Evolutionary conservation across 257 asterid species (phyloP).

Genomic region (Solanum pennellii): DNA sequence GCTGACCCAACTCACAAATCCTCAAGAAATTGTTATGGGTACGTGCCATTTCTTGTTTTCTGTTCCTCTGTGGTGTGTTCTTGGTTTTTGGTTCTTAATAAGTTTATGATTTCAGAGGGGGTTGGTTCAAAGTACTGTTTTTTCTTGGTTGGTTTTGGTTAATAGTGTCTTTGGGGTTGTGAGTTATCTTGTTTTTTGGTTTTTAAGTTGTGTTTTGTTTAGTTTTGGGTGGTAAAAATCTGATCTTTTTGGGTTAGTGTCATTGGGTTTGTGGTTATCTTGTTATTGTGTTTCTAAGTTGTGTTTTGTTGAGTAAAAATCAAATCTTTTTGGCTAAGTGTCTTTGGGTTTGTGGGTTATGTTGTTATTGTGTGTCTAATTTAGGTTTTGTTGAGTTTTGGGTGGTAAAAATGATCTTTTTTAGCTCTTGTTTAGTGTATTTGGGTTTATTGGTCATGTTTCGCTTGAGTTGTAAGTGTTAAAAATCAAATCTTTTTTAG

Average conservation of each 20-base stretch:
- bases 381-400: neutral
- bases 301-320: neutral
- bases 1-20: constrained; percentile 1
- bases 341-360: neutral
- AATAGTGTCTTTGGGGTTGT: neutral
- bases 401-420: too few species aligned
- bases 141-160: neutral
- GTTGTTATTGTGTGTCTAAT: neutral
- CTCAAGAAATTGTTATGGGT: constrained; percentile 9
- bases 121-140: neutral
- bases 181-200: neutral
- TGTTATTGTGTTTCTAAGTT: neutral
- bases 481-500: neutral
- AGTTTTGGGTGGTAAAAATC: neutral
- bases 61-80: neutral
- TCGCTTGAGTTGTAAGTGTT: neutral
- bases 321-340: neutral
- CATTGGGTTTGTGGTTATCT: neutral
- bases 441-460: neutral
- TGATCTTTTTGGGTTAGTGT: neutral
- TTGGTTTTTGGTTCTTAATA: neutral
- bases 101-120: neutral
- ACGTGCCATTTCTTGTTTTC: constrained; percentile 3
- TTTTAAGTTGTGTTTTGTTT: neutral
- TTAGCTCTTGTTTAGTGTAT: neutral